These are phyloP conservation scores for Ramalina peruviana DNA, from an alignment of 495 filamentous ascomycete genomes.

Conservation along the genomic window DNA sequence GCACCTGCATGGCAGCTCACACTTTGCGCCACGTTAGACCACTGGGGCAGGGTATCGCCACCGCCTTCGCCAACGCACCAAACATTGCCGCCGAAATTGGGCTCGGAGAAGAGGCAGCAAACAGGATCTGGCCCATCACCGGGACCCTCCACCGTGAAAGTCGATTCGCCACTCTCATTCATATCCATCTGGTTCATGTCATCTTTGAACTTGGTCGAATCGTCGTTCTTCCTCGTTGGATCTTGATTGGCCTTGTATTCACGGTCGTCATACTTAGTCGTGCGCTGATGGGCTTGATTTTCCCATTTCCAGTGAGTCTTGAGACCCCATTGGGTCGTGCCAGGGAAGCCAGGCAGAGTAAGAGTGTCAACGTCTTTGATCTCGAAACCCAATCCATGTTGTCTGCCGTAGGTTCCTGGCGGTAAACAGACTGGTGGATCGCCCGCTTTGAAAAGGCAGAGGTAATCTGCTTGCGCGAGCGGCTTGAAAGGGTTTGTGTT, in stretches of 20 bases:
- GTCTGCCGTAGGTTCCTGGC: conserved; percentile 1
- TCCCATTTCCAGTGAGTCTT: not conserved
- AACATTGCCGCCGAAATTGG: not conserved
- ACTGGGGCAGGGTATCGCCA: not conserved
- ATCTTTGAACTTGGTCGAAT: not conserved
- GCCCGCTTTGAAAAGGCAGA: conserved; percentile 1
- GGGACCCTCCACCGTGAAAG: not conserved
- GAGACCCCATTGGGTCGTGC: not conserved
- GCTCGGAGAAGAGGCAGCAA: conserved; percentile 3
- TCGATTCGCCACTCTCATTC: not conserved
- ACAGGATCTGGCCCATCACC: conserved; percentile 3
- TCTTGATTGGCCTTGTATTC: conserved; percentile 2
- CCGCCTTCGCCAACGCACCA: conserved; percentile 1
- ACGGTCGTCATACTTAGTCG: not conserved
- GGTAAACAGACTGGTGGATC: conserved; percentile 2
- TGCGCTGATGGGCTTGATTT: not conserved
- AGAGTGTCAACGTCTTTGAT: conserved; percentile 3
- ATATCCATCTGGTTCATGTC: not conserved
- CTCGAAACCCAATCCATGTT: conserved; percentile 4
- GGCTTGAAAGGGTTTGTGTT: not conserved
- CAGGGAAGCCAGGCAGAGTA: conserved; percentile 1
- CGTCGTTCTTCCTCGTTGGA: not conserved
- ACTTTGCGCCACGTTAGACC: conserved; percentile 1
- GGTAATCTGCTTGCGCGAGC: not conserved
- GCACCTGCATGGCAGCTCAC: not conserved